Evolutionary conservation across 2,329 filamentous ascomycete genomes (phyloP), one percentile per base, ranked within the genome.

Genomic region (Myriangium duriaei): DNA sequence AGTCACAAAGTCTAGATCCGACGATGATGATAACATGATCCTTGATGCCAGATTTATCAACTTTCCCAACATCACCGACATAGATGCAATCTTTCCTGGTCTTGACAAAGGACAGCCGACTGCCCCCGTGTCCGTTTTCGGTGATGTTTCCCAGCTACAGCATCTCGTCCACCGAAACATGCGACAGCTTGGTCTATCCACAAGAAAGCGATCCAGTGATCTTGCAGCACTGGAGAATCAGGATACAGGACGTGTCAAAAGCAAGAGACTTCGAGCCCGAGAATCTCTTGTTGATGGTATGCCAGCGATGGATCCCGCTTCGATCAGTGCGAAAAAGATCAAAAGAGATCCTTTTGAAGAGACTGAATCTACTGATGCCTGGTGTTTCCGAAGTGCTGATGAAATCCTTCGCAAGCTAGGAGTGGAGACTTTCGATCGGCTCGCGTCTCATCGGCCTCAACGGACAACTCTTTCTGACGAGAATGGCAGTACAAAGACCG

Each of bases 131-230:
- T 32, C 40, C 4, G 24, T 38, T 4, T 38, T 30, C 30, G 26
- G 34, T 32, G 50, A 53, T 7, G 43, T 47, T 10, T 24, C 41
- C 13, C 51, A 49, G 6, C 37, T 39, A 3, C 55, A 59, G 11
- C 54, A 52, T 9, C 33, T 42, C 4, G 55, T 58, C 5, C 40
- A 41, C 46, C 17, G 64, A 62, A 37, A 46, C 45, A 33, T 45
- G 5, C 37, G 45, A 2, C 46, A 44, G 4, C 53, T 60, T n/a
- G 56, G 50, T 33, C 49, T 57, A 4, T 59, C 59, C 9, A 64
- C 64, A 14, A 65, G 74, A 13, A 79, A 79, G 53, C 63, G 75
- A 40, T 77, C 74, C 2, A 72, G 70, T 11, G 70, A 75, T 36
- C 71, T 69, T 13, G 69, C 72, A 34, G 71, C 69, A 7, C 61